These are phyloP conservation scores for Neofusicoccum cordaticola DNA, from an alignment of 2,329 filamentous ascomycete species.

Conservation along the genomic window DNA sequence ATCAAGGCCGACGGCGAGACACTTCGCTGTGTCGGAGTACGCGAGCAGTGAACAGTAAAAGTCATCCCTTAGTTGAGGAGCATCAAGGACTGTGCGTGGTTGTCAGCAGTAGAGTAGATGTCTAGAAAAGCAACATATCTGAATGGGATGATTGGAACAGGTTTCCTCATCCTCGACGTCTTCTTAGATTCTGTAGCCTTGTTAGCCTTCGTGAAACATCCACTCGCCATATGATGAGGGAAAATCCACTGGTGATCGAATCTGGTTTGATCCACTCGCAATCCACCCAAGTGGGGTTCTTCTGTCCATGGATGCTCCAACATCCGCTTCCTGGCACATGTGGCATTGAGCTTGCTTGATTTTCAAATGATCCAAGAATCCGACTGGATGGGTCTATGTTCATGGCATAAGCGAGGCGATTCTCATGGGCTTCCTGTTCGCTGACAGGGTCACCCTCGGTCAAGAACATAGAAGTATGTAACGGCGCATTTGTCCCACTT, in stretches of 20 bases:
- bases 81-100: slow-evolving; percentile 71
- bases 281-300: slow-evolving; percentile 39
- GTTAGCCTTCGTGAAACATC: slow-evolving; percentile 19
- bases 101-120: slow-evolving; percentile 29
- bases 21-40: slow-evolving; percentile 71
- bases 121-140: slow-evolving; percentile 54
- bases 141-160: slow-evolving; percentile 71
- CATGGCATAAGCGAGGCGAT: slow-evolving; percentile 74
- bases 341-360: not conserved
- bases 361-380: slow-evolving; percentile 50
- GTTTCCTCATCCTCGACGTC: slow-evolving; percentile 28
- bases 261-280: slow-evolving; percentile 40
- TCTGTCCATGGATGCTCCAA: not conserved
- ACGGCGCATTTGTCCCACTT: slow-evolving; percentile 69
- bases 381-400: slow-evolving; percentile 69
- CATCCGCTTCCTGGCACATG: not conserved
- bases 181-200: slow-evolving; percentile 24
- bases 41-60: slow-evolving; percentile 93
- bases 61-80: slow-evolving; percentile 84
- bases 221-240: not conserved
- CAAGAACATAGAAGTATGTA: slow-evolving; percentile 58
- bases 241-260: slow-evolving; percentile 25
- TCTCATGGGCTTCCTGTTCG: slow-evolving; percentile 66
- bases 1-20: slow-evolving; percentile 79
- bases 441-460: slow-evolving; percentile 53